phyloP scores from a whole-genome alignment of 148 eudicot species.

The Diospyros lotus region DNA sequence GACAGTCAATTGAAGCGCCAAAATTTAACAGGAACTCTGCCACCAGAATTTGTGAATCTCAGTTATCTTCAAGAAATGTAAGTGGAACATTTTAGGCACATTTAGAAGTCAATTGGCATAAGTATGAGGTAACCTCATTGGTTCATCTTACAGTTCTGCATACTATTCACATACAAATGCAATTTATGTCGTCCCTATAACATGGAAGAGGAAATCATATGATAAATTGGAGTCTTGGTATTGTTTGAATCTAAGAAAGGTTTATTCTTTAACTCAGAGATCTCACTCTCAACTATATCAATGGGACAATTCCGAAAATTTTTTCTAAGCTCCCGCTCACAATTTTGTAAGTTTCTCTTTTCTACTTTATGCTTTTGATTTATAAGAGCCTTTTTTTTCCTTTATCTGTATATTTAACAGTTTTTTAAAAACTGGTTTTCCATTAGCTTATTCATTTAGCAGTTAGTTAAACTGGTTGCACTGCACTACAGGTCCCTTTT shows the following conservation, averaged over 20 bases:
- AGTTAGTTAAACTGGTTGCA: background rate
- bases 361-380: background rate
- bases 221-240: background rate
- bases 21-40: conserved; percentile 66
- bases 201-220: too few species aligned
- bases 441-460: background rate
- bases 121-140: background rate
- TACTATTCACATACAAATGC: too few species aligned
- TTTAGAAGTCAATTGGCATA: background rate
- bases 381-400: background rate
- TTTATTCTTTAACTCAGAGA: conserved; percentile 43
- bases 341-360: conserved; percentile 42
- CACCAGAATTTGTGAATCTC: conserved; percentile 56
- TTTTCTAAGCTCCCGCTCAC: conserved; percentile 47
- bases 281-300: conserved; percentile 55
- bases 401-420: background rate
- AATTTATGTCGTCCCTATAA: too few species aligned
- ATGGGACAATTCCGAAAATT: conserved; percentile 61
- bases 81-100: conserved; percentile 17
- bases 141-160: background rate
- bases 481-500: conserved; percentile 37
- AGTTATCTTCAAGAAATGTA: conserved; percentile 52
- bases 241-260: conserved; percentile 7
- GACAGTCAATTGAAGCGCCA: conserved; percentile 66
- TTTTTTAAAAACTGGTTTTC: background rate